Percentiles rank a stretch among this genome's conserved stretches.
Evolutionary conservation across 2,329 filamentous ascomycete genomes (phyloP).

Genomic region (Diaporthe sp.): DNA sequence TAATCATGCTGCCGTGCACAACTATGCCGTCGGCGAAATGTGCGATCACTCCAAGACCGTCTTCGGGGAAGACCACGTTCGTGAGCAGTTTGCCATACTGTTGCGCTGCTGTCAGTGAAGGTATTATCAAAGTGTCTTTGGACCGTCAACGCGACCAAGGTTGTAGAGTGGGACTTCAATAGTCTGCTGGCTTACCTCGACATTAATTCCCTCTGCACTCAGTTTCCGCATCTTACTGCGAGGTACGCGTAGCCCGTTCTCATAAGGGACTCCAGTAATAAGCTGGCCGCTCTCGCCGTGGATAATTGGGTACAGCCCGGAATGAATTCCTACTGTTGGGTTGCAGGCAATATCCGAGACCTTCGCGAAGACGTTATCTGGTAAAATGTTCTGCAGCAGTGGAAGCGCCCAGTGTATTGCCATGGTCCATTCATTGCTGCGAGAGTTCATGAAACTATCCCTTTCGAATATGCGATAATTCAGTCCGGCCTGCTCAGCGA

Average conservation of each 20-base stretch:
- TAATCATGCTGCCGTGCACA: not conserved
- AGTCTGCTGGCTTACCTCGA: not conserved
- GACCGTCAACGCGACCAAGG: no score
- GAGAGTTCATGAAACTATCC: conserved; percentile 14
- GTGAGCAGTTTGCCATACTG: conserved; percentile 5
- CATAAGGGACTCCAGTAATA: conserved; percentile 8
- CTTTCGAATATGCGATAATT: conserved; percentile 16
- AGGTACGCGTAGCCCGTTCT: conserved; percentile 13
- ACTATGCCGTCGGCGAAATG: conserved; percentile 1
- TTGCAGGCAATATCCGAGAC: conserved; percentile 17
- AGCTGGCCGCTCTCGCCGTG: conserved; percentile 8
- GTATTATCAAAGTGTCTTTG: not conserved
- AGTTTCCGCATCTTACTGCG: conserved; percentile 16
- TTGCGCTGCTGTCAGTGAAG: not conserved
- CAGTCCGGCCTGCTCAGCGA: not conserved
- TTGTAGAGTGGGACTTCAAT: not conserved
- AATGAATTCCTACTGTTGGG: conserved; percentile 4
- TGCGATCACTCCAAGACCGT: not conserved
- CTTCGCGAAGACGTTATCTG: not conserved
- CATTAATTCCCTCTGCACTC: conserved; percentile 5
- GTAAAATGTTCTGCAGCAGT: not conserved
- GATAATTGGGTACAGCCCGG: conserved; percentile 12
- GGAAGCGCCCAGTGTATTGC: conserved; percentile 23
- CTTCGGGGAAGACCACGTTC: not conserved
- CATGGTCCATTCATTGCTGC: conserved; percentile 30